phyloP scores from a whole-genome alignment of 306 rosid species.

The Elaeagnus macrophylla region DNA sequence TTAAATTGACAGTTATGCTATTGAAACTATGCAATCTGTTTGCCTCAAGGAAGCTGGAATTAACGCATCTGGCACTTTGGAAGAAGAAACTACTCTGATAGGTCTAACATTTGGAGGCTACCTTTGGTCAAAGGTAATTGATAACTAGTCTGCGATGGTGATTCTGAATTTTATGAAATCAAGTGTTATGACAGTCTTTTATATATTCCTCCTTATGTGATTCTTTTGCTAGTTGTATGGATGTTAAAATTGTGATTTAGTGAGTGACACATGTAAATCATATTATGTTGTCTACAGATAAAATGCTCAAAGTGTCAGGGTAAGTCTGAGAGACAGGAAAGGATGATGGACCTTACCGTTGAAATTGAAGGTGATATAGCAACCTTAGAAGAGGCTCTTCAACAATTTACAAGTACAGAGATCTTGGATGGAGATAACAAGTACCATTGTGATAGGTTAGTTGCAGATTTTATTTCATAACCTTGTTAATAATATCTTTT shows the following conservation, averaged over 20 bases:
- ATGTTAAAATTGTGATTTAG: background rate
- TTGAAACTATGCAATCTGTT: conserved; percentile 82
- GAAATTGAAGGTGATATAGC: conserved; percentile 92
- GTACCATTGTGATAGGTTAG: conserved; percentile 88
- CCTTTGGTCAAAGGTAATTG: conserved; percentile 81
- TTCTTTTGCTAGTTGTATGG: background rate
- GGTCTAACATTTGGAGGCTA: conserved; percentile 93
- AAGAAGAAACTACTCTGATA: conserved; percentile 75
- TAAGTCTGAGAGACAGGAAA: conserved; percentile 90
- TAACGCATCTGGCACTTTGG: conserved; percentile 37
- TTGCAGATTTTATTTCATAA: conserved; percentile 13
- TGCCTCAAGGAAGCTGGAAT: conserved; percentile 68
- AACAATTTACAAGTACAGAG: conserved; percentile 70
- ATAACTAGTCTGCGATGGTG: background rate
- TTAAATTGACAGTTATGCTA: conserved; percentile 53
- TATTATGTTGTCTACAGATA: conserved; percentile 48
- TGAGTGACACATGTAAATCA: conserved; percentile 12
- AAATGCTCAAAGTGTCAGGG: conserved; percentile 84
- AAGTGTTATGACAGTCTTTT: conserved; percentile 1
- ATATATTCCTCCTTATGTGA: background rate
- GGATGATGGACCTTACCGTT: conserved; percentile 94
- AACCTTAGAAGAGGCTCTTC: conserved; percentile 76
- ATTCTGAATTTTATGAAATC: background rate
- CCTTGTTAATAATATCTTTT: conserved; percentile 1
- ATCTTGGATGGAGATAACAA: conserved; percentile 88